Percentiles rank a stretch among this genome's conserved stretches.
Evolutionary conservation across 1,139 yeast genomes (phyloP).

Genomic region (Debaryomyces sp.): DNA sequence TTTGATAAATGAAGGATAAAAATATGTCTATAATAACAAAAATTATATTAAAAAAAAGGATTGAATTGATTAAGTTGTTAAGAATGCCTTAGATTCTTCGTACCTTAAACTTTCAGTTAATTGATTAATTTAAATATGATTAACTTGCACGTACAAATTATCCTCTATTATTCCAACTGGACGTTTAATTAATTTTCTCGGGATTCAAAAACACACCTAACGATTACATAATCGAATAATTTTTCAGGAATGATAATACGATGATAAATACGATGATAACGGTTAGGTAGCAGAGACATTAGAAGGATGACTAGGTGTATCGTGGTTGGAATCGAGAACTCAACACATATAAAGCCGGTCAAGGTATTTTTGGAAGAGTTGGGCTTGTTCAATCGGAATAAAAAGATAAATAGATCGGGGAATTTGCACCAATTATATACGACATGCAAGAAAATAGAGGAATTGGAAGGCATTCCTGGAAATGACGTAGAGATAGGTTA

Average conservation of each 20-base stretch:
- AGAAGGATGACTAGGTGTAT: slow-evolving; percentile 7
- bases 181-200: slow-evolving; percentile 3
- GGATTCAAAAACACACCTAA: background rate
- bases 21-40: slow-evolving; percentile 11
- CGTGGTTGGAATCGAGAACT: slow-evolving; percentile 14
- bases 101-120: slow-evolving; percentile 4
- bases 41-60: slow-evolving; percentile 9
- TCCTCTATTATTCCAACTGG: background rate
- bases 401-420: slow-evolving; percentile 24
- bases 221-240: background rate
- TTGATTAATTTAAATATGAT: slow-evolving; percentile 1
- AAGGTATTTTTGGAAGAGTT: slow-evolving; percentile 27
- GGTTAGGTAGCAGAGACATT: background rate
- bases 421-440: slow-evolving; percentile 16
- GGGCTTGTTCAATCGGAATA: slow-evolving; percentile 22
- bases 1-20: slow-evolving; percentile 5
- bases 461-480: background rate
- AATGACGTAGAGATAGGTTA: background rate
- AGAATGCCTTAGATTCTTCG: background rate
- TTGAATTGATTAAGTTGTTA: background rate
- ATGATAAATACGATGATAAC: background rate
- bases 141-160: background rate
- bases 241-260: background rate
- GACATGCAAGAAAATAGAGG: background rate
- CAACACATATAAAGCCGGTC: slow-evolving; percentile 24